A percentile compares a stretch with the other conserved stretches of the same genome.
phyloP scores from a whole-genome alignment of 2,329 filamentous ascomycete genomes.

The Arthrobotrys musiformis region DNA sequence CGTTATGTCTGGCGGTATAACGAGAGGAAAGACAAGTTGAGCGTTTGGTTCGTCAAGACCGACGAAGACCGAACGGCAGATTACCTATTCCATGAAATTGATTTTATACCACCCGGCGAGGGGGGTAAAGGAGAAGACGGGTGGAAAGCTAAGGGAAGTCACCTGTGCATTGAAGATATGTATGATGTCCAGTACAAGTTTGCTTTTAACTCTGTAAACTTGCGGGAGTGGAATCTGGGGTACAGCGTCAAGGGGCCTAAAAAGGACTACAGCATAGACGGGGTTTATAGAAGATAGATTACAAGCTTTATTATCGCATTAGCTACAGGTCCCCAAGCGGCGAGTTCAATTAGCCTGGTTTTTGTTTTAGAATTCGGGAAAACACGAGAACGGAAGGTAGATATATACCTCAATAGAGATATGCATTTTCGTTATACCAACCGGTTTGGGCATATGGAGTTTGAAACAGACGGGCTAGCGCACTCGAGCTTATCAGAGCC shows the following conservation, averaged over 20 bases:
- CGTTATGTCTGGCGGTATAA: slow-evolving; percentile 80
- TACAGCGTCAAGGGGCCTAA: slow-evolving; percentile 77
- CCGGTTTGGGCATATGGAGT: background rate
- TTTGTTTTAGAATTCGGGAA: background rate
- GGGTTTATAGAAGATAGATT: slow-evolving; percentile 66
- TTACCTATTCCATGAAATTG: slow-evolving; percentile 79
- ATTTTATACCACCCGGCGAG: slow-evolving; percentile 67
- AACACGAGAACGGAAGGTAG: background rate
- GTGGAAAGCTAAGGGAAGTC: slow-evolving; percentile 74
- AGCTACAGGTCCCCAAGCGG: too few relatives aligned
- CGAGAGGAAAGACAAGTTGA: slow-evolving; percentile 70
- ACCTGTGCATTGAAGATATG: slow-evolving; percentile 77
- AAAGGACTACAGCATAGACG: slow-evolving; percentile 76
- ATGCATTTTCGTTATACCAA: background rate
- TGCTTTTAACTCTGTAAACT: slow-evolving; percentile 69
- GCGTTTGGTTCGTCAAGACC: slow-evolving; percentile 76
- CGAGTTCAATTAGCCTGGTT: too few relatives aligned
- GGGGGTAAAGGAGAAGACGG: slow-evolving; percentile 62
- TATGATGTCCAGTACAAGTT: slow-evolving; percentile 79
- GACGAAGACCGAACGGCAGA: slow-evolving; percentile 72
- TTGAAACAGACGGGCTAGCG: background rate
- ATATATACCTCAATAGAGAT: background rate
- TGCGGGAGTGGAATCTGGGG: slow-evolving; percentile 70
- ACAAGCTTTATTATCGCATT: background rate
- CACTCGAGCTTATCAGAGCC: background rate